Evolutionary conservation across 805 yeast species (phyloP).

Genomic region (Zygoascus flipseniorum): DNA sequence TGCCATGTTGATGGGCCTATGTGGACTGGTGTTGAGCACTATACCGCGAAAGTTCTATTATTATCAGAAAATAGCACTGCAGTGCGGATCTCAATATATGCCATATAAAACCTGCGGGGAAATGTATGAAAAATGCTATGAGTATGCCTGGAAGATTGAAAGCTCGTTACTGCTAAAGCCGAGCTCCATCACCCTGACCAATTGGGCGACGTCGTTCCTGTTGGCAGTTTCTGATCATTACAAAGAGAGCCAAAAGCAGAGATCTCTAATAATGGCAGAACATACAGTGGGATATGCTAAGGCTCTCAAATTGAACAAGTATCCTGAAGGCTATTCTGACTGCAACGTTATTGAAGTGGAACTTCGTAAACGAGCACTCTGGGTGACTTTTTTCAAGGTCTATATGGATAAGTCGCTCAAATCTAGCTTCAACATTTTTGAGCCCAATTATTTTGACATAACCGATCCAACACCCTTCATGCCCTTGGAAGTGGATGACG

Average conservation of each 20-base stretch:
- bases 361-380: slow-evolving; percentile 9
- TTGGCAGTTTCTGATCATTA: slow-evolving; percentile 9
- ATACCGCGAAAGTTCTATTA: background rate
- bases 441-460: background rate
- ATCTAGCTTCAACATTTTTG: background rate
- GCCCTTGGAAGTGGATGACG: slow-evolving; percentile 76
- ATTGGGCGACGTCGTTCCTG: background rate
- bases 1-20: background rate
- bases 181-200: background rate
- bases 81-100: background rate
- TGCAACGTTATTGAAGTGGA: slow-evolving; percentile 4
- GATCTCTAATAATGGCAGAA: background rate
- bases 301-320: slow-evolving; percentile 2
- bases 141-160: background rate
- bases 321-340: slow-evolving; percentile 8
- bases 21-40: background rate
- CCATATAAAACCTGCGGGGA: background rate
- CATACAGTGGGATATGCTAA: slow-evolving; percentile 7
- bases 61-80: background rate
- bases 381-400: slow-evolving; percentile 5
- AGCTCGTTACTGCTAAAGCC: background rate
- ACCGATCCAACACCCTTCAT: slow-evolving; percentile 21
- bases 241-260: slow-evolving; percentile 6
- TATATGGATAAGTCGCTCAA: background rate
- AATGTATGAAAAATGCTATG: slow-evolving; percentile 7